A percentile compares a stretch with the other conserved stretches of the same genome.
Evolutionary conservation across 306 rosid species (phyloP).

Genomic region (Benincasa hispida): DNA sequence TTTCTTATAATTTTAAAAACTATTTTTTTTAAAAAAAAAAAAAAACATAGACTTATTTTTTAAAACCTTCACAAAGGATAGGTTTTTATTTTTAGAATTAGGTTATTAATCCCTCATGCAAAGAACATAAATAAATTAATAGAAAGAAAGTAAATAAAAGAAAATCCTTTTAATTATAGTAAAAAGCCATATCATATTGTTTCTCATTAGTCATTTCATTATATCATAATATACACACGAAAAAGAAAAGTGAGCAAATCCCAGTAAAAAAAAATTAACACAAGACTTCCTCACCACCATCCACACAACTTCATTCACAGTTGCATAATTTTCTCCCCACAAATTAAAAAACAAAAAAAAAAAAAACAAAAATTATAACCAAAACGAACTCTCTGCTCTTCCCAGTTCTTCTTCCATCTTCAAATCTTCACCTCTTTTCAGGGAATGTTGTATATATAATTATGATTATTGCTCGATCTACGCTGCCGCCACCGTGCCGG

Average conservation of each 20-base stretch:
- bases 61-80: too few relatives aligned
- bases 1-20: too few relatives aligned
- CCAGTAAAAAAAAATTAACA: neutral
- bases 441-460: neutral
- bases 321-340: neutral
- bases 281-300: slow-evolving; percentile 4
- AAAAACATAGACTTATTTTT: too few relatives aligned
- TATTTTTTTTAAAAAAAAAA: too few relatives aligned
- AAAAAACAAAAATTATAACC: neutral
- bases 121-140: neutral
- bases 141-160: neutral
- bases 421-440: neutral
- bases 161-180: neutral
- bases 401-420: neutral
- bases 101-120: too few relatives aligned
- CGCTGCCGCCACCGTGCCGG: slow-evolving; percentile 76
- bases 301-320: slow-evolving; percentile 2
- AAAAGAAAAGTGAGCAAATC: neutral
- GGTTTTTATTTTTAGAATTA: too few relatives aligned
- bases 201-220: neutral
- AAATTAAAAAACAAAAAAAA: neutral
- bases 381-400: neutral
- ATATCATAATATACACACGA: neutral
- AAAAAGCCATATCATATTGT: neutral
- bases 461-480: slow-evolving; percentile 3